Base-by-base conservation (phyloP, 225 moss, liverwort and hornwort species). In the Ulota crispa region DNA sequence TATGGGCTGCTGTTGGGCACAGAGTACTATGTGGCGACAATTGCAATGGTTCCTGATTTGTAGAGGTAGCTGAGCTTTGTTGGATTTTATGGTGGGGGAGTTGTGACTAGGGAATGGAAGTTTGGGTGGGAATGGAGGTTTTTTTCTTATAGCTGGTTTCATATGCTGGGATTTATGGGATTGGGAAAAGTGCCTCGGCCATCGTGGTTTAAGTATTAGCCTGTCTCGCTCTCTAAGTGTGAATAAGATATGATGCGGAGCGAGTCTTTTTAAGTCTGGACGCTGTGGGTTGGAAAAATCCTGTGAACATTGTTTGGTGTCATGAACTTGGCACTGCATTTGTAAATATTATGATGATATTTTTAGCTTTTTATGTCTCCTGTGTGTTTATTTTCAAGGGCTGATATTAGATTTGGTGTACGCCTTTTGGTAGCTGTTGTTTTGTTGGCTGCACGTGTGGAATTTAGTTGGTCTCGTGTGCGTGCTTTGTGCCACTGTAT, bases 11-110 rank as follows among this genome's bases (percentile, higher is more conserved):
- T 85, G 21, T 37, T 87, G 59, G 93, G 92, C 26, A 92, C 91
- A 0, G 93, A 92, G 54, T 93, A 90, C 45, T 84, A 82, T 56
- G 91, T 95, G 56, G 92, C 83, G 67, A 93, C 91, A 1, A 91
- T 93, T 70, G 95, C 93, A 42, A 92, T 95, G 93, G 95, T 93
- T 78, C 93, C 95, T 71, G 92, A 95, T 86, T 84, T 95, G 31
- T 83, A 73, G 73, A 18, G 66, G n/a, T 52, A n/a, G 31, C 24
- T 76, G 45, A 78, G 4, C 31, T 18, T 70, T 23, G 56, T 34
- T 68, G 82, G 63, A 78, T 16, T 81, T 15, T 32, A 42, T 45
- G 57, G 16, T 78, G 70, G 78, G 4, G 60, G 24, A n/a, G 54
- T 59, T 54, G 30, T 59, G 57, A 37, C 15, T 1, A 66, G 28